phyloP scores from a whole-genome alignment of 1,284 basidiomycete genomes.

The Porphyrellus sp. region DNA sequence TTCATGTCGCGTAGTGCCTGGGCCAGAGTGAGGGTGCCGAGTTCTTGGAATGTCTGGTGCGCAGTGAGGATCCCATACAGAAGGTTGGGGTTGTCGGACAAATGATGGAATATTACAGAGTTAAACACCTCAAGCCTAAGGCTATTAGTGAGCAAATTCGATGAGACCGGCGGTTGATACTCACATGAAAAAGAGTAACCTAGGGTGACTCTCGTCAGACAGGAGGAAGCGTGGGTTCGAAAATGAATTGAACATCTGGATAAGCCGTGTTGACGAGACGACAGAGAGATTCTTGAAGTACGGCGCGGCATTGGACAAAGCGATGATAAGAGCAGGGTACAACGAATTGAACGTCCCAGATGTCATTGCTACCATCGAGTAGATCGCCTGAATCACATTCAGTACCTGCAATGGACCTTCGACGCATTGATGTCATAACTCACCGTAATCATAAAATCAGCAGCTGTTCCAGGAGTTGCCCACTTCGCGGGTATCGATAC shows the following conservation, averaged over 20 bases:
- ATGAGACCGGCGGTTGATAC: slow-evolving; percentile 16
- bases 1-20: slow-evolving; percentile 82
- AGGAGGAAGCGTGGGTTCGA: slow-evolving; percentile 86
- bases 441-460: slow-evolving; percentile 86
- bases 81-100: slow-evolving; percentile 80
- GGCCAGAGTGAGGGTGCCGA: slow-evolving; percentile 85
- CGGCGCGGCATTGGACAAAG: slow-evolving; percentile 85
- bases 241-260: slow-evolving; percentile 88
- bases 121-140: slow-evolving; percentile 88
- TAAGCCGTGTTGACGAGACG: slow-evolving; percentile 75
- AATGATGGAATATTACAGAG: slow-evolving; percentile 69
- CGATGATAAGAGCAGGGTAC: slow-evolving; percentile 90
- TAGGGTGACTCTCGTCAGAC: slow-evolving; percentile 90
- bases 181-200: slow-evolving; percentile 87
- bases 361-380: slow-evolving; percentile 85
- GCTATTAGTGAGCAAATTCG: slow-evolving; percentile 4
- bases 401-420: slow-evolving; percentile 5
- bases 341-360: slow-evolving; percentile 76
- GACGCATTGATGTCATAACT: slow-evolving; percentile 26
- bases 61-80: slow-evolving; percentile 83
- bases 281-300: slow-evolving; percentile 81
- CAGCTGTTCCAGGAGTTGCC: slow-evolving; percentile 68
- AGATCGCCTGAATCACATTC: slow-evolving; percentile 62
- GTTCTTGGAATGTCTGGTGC: slow-evolving; percentile 80
- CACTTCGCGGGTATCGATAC: slow-evolving; percentile 72